Conservation (phyloP, 2,329 filamentous ascomycete genomes). For the Botrytis tulipae region DNA sequence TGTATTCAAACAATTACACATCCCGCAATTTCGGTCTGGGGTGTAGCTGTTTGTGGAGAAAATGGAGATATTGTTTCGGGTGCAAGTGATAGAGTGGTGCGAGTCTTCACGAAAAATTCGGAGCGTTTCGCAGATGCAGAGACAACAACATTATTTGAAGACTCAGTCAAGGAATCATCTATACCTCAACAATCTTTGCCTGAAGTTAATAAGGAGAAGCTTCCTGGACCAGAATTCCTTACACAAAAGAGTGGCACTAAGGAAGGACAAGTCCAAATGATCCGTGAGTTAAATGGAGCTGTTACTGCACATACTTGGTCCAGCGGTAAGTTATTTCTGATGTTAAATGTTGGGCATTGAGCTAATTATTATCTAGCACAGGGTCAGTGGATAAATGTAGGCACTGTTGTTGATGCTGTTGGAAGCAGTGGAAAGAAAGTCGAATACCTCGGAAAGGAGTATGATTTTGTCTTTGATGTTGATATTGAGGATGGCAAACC, state of each 20-base stretch:
- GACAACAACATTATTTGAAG: constrained; percentile 72
- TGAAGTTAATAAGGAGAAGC: constrained; percentile 84
- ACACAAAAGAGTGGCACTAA: constrained; percentile 82
- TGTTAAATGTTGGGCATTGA: background rate
- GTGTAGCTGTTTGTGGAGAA: constrained; percentile 75
- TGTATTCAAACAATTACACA: constrained; percentile 96
- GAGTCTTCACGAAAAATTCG: constrained; percentile 74
- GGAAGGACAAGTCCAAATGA: constrained; percentile 93
- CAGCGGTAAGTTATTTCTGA: constrained; percentile 24
- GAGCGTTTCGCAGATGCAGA: constrained; percentile 69
- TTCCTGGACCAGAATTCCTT: constrained; percentile 86
- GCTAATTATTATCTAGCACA: constrained; percentile 44
- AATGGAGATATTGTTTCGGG: constrained; percentile 93
- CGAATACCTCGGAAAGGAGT: constrained; percentile 78
- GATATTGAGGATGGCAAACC: constrained; percentile 95
- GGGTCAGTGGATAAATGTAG: constrained; percentile 79
- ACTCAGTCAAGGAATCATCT: constrained; percentile 75
- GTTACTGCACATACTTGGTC: constrained; percentile 92
- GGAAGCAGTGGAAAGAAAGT: constrained; percentile 77
- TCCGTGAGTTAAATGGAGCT: constrained; percentile 75
- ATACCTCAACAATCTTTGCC: constrained; percentile 85
- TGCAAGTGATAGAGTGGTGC: constrained; percentile 81
- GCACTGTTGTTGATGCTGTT: constrained; percentile 89
- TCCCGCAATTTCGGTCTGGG: constrained; percentile 95
- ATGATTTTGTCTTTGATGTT: constrained; percentile 95